Base-by-base conservation (phyloP, 345 rosid species). In the Adansonia digitata region DNA sequence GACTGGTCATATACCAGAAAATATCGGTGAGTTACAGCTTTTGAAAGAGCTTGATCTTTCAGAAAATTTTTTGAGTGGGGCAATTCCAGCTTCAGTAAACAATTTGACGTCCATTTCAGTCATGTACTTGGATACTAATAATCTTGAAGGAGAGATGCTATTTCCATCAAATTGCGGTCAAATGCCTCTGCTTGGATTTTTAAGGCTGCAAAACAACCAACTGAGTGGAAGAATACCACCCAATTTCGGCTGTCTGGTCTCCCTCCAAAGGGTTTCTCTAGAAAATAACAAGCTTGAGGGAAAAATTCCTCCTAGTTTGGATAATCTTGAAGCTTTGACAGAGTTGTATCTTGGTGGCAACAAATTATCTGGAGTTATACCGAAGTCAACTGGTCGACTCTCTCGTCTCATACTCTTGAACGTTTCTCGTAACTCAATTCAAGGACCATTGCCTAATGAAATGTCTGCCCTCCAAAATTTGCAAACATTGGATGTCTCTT, bases 31-130 rank as follows among this genome's bases (percentile, higher is more conserved):
- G 27, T 77, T 88, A 68, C 85, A 73, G 76, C 72, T 37, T 14
- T 27, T 88, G 74, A 37, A 82, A 74, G 84, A 82, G 74, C 77
- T 86, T 15, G 90, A 86, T 77, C 82, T 86, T 64, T 88, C 92
- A 6, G 76, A 67, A 75, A 86, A 86, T 66, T 71, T 75, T 26
- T 74, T 86, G 11, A 68, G 37, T 0, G 92, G 89, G 24, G 49
- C 69, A 51, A 81, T 84, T 35, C 88, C 89, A 59, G 18, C 27
- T 68, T 86, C 92, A 2, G 37, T 84, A 37, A 45, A 79, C 68
- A 78, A 79, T 73, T 39, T 86, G 46, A 75, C 75, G 34, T 51
- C 76, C 72, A 77, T 86, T 74, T 85, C 85, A 13, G 81, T 75
- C 56, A 55, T 86, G 76, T 86, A 84, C 69, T 75, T 85, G 71